Conservation (phyloP, 2,329 filamentous ascomycete genomes). For the Fonsecaea pugnacius region DNA sequence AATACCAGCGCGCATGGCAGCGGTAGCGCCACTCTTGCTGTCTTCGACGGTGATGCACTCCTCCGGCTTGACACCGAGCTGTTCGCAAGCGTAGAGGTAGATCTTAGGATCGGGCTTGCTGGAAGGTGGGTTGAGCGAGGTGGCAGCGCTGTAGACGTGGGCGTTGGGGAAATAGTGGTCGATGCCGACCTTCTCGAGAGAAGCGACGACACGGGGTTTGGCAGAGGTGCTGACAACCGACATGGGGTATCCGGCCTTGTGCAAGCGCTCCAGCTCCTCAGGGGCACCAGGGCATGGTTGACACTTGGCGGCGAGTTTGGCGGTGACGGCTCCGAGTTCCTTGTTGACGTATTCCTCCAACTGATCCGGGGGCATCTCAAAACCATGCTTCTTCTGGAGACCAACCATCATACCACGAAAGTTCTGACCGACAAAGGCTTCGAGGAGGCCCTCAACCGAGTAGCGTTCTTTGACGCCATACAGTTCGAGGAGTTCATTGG, state of each 20-base stretch:
- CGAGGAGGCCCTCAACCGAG: constrained; percentile 77
- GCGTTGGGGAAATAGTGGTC: constrained; percentile 77
- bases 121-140: constrained; percentile 75
- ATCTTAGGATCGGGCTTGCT: constrained; percentile 94
- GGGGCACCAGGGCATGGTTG: constrained; percentile 72
- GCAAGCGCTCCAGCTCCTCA: constrained; percentile 69
- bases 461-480: constrained; percentile 70
- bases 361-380: constrained; percentile 70
- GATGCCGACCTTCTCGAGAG: constrained; percentile 78
- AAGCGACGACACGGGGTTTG: constrained; percentile 76
- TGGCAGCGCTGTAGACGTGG: constrained; percentile 81
- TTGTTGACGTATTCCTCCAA: constrained; percentile 74
- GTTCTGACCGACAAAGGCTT: constrained; percentile 91
- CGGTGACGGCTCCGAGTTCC: constrained; percentile 83
- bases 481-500: constrained; percentile 80
- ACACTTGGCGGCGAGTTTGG: constrained; percentile 73
- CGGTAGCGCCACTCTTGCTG: constrained; percentile 83
- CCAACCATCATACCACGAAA: constrained; percentile 79
- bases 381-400: constrained; percentile 77
- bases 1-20: constrained; percentile 77
- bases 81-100: constrained; percentile 77
- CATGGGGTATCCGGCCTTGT: constrained; percentile 67
- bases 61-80: constrained; percentile 71
- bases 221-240: constrained; percentile 83
- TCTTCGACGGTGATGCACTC: constrained; percentile 86